These are phyloP conservation scores for Fraxinus sp. DNA, from an alignment of 305 asterid genomes.

Conservation along the genomic window DNA sequence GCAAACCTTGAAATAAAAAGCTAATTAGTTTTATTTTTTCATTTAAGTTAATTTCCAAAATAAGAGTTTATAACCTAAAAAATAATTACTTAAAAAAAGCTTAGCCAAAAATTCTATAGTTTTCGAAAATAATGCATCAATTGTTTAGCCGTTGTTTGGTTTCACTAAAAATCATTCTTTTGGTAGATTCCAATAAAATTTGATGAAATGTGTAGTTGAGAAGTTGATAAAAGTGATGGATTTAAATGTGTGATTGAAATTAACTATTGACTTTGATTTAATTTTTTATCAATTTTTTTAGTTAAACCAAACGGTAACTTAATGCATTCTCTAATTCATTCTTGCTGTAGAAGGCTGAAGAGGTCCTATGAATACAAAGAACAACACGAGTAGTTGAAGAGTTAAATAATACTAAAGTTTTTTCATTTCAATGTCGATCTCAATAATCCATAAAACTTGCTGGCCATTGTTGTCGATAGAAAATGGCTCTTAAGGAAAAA, in stretches of 20 bases:
- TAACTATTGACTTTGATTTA: no score
- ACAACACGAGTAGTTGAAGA: not conserved
- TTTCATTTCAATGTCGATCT: not conserved
- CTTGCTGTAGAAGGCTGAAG: not conserved
- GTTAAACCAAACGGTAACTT: not conserved
- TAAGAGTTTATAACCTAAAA: not conserved
- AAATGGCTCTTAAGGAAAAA: not conserved
- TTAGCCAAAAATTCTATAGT: not conserved
- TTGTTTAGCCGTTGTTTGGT: not conserved
- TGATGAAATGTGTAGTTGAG: not conserved
- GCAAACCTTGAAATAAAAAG: not conserved
- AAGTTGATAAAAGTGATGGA: not conserved
- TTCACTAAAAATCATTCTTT: not conserved
- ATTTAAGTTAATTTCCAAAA: no score
- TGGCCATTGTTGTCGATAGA: not conserved
- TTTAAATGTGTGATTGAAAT: no score
- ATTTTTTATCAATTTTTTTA: no score
- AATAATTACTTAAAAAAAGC: not conserved
- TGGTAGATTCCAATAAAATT: no score
- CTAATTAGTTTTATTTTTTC: not conserved
- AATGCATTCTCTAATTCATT: not conserved
- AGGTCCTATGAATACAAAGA: not conserved
- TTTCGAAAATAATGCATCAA: not conserved
- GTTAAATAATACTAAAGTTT: not conserved
- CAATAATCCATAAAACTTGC: not conserved